phyloP scores from a whole-genome alignment of 345 rosid genomes.

The Gossypium turneri region DNA sequence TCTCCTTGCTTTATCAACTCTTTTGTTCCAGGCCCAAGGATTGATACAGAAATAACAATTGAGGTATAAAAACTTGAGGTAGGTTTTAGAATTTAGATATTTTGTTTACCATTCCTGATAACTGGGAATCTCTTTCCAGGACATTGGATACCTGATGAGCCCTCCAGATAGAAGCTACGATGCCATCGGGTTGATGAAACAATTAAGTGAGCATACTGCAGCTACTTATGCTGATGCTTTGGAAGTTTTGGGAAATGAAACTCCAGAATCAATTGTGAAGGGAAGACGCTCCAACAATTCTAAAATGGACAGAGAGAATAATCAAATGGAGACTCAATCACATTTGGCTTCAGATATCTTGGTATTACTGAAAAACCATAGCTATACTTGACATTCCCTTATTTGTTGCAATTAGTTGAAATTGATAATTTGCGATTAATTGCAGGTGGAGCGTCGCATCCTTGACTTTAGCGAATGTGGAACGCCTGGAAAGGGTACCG shows the following conservation, averaged over 20 bases:
- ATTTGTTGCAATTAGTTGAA: not conserved
- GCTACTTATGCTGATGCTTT: conserved; percentile 85
- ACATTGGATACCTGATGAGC: conserved; percentile 87
- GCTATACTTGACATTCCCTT: not conserved
- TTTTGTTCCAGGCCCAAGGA: conserved; percentile 72
- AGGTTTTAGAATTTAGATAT: not conserved
- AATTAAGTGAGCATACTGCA: conserved; percentile 83
- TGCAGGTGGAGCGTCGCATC: conserved; percentile 81
- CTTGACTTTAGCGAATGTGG: conserved; percentile 95
- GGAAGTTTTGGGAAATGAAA: conserved; percentile 78
- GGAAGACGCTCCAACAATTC: conserved; percentile 24
- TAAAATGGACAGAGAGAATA: conserved; percentile 37
- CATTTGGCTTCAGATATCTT: conserved; percentile 41
- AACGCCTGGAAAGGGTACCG: conserved; percentile 60
- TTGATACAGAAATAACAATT: conserved; percentile 78
- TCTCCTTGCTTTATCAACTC: conserved; percentile 92
- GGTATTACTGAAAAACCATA: conserved; percentile 28
- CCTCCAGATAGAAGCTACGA: conserved; percentile 90
- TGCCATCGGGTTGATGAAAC: conserved; percentile 86
- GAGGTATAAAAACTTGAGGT: conserved; percentile 47
- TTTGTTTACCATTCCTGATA: not conserved
- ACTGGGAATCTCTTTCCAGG: conserved; percentile 41
- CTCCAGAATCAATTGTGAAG: conserved; percentile 52
- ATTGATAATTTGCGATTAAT: not conserved
- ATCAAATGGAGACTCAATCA: conserved; percentile 37